Evolutionary conservation across 2,329 filamentous ascomycete species (phyloP).

Genomic region (Alternaria metachromatica): DNA sequence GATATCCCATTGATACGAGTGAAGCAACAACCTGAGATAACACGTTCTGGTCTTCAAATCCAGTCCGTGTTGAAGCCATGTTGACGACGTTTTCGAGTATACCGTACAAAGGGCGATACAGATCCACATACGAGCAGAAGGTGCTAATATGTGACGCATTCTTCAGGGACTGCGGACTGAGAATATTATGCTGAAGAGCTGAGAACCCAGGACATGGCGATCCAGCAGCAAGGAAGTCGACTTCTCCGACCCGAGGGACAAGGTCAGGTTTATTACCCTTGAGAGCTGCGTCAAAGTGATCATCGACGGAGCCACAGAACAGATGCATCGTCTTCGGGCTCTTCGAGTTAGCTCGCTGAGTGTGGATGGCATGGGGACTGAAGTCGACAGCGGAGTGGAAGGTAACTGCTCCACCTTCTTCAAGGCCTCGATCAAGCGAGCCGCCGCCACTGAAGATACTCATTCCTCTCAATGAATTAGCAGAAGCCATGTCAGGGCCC

Average conservation of each 20-base stretch:
- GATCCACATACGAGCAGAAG: conserved; percentile 75
- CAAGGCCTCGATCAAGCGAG: conserved; percentile 76
- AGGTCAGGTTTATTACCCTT: conserved; percentile 49
- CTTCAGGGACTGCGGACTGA: conserved; percentile 63
- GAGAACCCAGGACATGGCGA: conserved; percentile 83
- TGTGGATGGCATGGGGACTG: conserved; percentile 68
- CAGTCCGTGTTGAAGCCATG: conserved; percentile 62
- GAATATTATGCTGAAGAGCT: conserved; percentile 63
- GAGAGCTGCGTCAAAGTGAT: conserved; percentile 66
- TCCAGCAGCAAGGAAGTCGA: conserved; percentile 74
- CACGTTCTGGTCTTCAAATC: conserved; percentile 64
- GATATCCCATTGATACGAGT: conserved; percentile 79
- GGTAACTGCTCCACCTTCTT: conserved; percentile 70
- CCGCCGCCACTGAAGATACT: conserved; percentile 82
- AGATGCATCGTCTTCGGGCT: conserved; percentile 55
- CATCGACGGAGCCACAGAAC: conserved; percentile 76
- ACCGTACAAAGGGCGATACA: conserved; percentile 77
- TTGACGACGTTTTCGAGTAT: conserved; percentile 77
- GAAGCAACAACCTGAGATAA: conserved; percentile 76
- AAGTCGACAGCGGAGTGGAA: conserved; percentile 75
- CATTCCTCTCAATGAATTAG: conserved; percentile 55
- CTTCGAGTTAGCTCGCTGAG: conserved; percentile 71
- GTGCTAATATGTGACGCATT: conserved; percentile 81
- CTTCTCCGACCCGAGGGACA: conserved; percentile 66
- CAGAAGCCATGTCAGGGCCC: conserved; percentile 62